Percentiles rank a stretch among this genome's conserved stretches.
Evolutionary conservation across 148 eudicot species (phyloP).

Genomic region (Rhododendron ferrugineum): DNA sequence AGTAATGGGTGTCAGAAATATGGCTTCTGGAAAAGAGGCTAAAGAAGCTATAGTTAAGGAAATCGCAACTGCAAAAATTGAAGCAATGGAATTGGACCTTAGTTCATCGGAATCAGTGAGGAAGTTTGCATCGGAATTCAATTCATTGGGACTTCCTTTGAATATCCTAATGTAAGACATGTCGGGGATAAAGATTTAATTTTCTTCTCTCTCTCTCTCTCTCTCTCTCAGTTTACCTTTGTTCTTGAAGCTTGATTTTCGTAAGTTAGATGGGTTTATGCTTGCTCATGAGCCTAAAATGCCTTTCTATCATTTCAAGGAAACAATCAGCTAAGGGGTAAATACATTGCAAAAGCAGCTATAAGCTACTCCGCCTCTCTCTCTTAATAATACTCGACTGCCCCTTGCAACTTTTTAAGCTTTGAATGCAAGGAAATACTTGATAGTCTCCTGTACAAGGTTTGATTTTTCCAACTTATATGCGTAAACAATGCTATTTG

Average conservation of each 20-base stretch:
- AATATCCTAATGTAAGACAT: slow-evolving; percentile 68
- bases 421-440: background rate
- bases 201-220: background rate
- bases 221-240: background rate
- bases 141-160: slow-evolving; percentile 46
- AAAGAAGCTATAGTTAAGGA: slow-evolving; percentile 53
- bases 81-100: slow-evolving; percentile 80
- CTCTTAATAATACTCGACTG: background rate
- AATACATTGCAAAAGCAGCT: too few species aligned
- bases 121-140: slow-evolving; percentile 60
- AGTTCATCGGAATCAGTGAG: slow-evolving; percentile 65
- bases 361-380: background rate
- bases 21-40: slow-evolving; percentile 52
- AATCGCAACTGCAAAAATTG: slow-evolving; percentile 64
- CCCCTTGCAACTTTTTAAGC: background rate
- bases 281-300: background rate
- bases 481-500: background rate
- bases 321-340: background rate
- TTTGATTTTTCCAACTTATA: background rate
- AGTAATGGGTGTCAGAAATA: slow-evolving; percentile 72
- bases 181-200: background rate
- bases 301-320: background rate
- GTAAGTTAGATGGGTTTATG: background rate
- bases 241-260: background rate
- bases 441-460: background rate